phyloP scores from a whole-genome alignment of 1,139 yeast species.

The Saccharomyces hybrid region DNA sequence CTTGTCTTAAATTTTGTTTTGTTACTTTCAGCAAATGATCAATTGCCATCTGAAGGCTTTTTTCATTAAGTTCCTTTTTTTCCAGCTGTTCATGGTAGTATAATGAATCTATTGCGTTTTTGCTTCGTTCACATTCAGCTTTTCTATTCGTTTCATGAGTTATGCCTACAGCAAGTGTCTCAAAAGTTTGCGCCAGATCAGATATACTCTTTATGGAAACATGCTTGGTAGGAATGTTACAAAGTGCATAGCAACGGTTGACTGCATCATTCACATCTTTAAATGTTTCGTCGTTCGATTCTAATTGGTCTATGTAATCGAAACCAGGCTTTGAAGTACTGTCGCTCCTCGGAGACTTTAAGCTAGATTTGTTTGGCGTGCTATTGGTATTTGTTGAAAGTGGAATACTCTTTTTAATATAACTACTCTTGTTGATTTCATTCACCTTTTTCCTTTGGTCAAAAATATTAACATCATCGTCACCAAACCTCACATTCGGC shows the following conservation, averaged over 20 bases:
- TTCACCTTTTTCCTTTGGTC: neutral
- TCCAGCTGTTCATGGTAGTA: neutral
- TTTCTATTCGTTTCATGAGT: neutral
- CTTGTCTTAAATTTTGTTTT: neutral
- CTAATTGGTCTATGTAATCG: neutral
- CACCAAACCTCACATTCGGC: neutral
- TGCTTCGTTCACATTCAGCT: neutral
- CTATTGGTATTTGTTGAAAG: neutral
- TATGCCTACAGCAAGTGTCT: neutral
- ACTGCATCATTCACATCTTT: neutral
- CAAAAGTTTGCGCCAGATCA: neutral
- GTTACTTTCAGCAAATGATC: neutral
- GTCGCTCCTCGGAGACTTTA: neutral
- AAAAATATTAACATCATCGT: neutral
- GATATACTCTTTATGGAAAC: neutral
- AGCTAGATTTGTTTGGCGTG: neutral
- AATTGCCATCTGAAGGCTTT: neutral
- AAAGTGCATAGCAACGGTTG: slow-evolving; percentile 1
- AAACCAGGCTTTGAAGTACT: neutral
- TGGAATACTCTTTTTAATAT: neutral
- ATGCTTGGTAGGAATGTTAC: neutral
- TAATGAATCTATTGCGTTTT: neutral
- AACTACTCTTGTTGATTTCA: neutral
- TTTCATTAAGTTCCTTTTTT: neutral
- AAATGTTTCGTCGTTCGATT: neutral